Conservation (phyloP, 352 stramenopile species). For the Phytophthora quininea region DNA sequence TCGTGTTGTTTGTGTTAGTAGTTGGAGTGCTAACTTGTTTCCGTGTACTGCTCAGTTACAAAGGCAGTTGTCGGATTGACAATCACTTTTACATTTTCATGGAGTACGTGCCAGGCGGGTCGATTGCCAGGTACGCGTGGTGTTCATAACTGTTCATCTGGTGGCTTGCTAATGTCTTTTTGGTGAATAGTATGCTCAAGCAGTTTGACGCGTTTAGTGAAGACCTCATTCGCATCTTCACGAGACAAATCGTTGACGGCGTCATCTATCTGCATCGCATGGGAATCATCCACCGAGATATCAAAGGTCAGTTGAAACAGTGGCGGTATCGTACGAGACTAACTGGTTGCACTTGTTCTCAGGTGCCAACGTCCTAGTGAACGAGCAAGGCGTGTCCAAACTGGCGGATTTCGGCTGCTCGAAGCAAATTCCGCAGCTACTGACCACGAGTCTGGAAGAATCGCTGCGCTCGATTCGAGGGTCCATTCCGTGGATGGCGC, state of each 20-base stretch:
- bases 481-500: slow-evolving; percentile 88
- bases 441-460: slow-evolving; percentile 83
- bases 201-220: slow-evolving; percentile 95
- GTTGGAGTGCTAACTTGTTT: slow-evolving; percentile 21
- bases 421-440: slow-evolving; percentile 83
- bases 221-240: slow-evolving; percentile 90
- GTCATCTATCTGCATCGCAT: slow-evolving; percentile 93
- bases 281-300: slow-evolving; percentile 94
- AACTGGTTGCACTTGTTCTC: neutral
- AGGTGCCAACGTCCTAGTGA: slow-evolving; percentile 91
- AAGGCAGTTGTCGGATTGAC: slow-evolving; percentile 81
- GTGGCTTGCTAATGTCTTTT: neutral
- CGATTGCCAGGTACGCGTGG: slow-evolving; percentile 72
- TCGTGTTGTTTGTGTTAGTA: neutral
- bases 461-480: slow-evolving; percentile 83
- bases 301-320: slow-evolving; percentile 67
- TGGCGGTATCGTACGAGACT: too few relatives aligned
- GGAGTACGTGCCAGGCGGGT: slow-evolving; percentile 95
- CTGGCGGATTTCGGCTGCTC: slow-evolving; percentile 92
- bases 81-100: slow-evolving; percentile 96
- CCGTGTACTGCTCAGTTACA: slow-evolving; percentile 49
- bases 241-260: slow-evolving; percentile 90
- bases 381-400: slow-evolving; percentile 86
- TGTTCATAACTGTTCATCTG: neutral
- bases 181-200: slow-evolving; percentile 76